phyloP scores from a whole-genome alignment of 2,329 filamentous ascomycete species.

The Alternaria hordeiaustralica region DNA sequence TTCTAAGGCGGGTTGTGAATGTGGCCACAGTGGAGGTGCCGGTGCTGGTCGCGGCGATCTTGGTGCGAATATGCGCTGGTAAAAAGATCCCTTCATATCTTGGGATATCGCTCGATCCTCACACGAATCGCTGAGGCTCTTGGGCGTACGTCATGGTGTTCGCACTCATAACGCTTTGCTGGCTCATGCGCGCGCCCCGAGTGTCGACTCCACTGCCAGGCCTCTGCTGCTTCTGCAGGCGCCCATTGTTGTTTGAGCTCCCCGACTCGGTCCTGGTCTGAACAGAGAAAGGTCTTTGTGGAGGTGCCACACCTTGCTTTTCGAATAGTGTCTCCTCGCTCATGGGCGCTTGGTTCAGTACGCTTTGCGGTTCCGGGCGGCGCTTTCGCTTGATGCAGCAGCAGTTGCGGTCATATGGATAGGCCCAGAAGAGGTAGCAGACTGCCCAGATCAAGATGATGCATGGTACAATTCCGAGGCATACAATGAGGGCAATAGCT shows the following conservation, averaged over 20 bases:
- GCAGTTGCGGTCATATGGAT: slow-evolving; percentile 30
- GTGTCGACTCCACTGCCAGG: slow-evolving; percentile 1
- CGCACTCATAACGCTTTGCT: slow-evolving; percentile 25
- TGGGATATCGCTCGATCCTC: neutral
- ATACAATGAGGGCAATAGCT: slow-evolving; percentile 33
- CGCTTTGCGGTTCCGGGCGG: slow-evolving; percentile 7
- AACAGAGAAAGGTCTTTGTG: slow-evolving; percentile 15
- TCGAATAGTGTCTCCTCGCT: slow-evolving; percentile 21
- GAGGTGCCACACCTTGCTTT: slow-evolving; percentile 19
- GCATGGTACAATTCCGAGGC: slow-evolving; percentile 32
- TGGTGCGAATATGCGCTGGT: neutral
- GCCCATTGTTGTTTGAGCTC: slow-evolving; percentile 12
- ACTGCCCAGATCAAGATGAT: slow-evolving; percentile 32
- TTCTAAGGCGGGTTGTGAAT: neutral
- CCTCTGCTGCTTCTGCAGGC: slow-evolving; percentile 7
- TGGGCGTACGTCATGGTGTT: slow-evolving; percentile 21
- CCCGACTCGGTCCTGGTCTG: slow-evolving; percentile 20
- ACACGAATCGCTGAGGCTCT: slow-evolving; percentile 34
- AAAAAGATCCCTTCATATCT: neutral
- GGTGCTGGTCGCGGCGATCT: neutral
- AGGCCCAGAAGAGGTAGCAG: slow-evolving; percentile 37
- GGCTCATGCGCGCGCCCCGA: slow-evolving; percentile 13
- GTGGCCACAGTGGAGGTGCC: neutral
- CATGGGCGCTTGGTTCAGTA: slow-evolving; percentile 7
- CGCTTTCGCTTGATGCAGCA: slow-evolving; percentile 34